phyloP scores from a whole-genome alignment of 176 grass and related monocot species.

The maize (Zea mays) region DNA sequence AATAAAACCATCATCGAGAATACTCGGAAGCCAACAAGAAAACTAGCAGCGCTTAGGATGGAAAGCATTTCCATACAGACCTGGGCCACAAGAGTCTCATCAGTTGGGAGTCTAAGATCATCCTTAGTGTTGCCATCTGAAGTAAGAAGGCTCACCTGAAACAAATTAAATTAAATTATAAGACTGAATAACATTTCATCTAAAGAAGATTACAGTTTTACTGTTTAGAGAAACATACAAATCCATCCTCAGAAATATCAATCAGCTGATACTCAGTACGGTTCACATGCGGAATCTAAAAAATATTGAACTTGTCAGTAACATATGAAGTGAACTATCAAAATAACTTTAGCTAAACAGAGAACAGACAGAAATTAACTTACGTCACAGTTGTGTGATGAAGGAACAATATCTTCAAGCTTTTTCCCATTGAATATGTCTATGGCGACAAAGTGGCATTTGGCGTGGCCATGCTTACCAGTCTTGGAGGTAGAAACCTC shows the following conservation, averaged over 20 bases:
- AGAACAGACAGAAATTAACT: slow-evolving; percentile 27
- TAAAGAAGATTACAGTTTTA: neutral
- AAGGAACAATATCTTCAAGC: slow-evolving; percentile 95
- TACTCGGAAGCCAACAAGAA: neutral
- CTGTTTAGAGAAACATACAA: slow-evolving; percentile 51
- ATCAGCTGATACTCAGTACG: slow-evolving; percentile 95
- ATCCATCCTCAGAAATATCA: slow-evolving; percentile 97
- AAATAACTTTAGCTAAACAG: slow-evolving; percentile 27
- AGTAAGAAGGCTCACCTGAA: slow-evolving; percentile 87
- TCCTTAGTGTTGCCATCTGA: slow-evolving; percentile 79
- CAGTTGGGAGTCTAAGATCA: slow-evolving; percentile 91
- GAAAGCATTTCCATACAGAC: slow-evolving; percentile 40
- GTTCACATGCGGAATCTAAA: slow-evolving; percentile 83
- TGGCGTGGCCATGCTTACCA: slow-evolving; percentile 93
- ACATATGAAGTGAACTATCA: neutral
- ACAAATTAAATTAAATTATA: slow-evolving; percentile 35
- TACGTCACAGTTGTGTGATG: slow-evolving; percentile 96
- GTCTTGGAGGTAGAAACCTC: slow-evolving; percentile 98
- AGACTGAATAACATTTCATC: neutral
- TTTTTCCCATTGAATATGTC: slow-evolving; percentile 97
- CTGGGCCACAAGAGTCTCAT: slow-evolving; percentile 63
- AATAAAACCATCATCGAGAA: neutral
- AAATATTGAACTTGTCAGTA: slow-evolving; percentile 1
- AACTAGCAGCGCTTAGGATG: neutral
- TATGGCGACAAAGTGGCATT: slow-evolving; percentile 93